These are phyloP conservation scores for Limonium bicolor DNA, from an alignment of 148 eudicot species.

Conservation along the genomic window DNA sequence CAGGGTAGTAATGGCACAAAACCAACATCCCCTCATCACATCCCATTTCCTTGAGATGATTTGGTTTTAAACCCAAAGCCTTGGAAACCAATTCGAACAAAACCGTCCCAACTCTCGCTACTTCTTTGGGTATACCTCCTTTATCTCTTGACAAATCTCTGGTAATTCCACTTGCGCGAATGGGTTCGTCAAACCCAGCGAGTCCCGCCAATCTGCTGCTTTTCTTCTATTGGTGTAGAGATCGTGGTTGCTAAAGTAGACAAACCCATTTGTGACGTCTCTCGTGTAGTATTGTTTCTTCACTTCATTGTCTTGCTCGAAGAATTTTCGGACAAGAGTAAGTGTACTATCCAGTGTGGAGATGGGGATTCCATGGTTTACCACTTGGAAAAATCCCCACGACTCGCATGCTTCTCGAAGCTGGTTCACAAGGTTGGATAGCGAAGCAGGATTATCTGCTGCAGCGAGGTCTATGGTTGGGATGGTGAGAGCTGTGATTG, in stretches of 20 bases:
- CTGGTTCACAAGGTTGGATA: conserved; percentile 2
- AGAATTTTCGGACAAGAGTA: conserved; percentile 14
- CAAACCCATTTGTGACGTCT: conserved; percentile 11
- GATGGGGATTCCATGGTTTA: conserved; percentile 25
- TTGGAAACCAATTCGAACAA: conserved; percentile 17
- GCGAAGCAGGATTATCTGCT: conserved; percentile 3
- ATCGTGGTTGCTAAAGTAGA: conserved; percentile 24
- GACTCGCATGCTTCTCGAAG: conserved; percentile 12
- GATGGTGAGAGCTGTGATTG: not conserved
- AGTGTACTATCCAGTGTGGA: conserved; percentile 15
- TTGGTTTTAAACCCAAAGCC: conserved; percentile 14
- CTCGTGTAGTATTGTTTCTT: conserved; percentile 25
- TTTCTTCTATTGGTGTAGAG: conserved; percentile 18
- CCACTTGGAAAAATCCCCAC: conserved; percentile 35
- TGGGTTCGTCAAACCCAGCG: too few relatives aligned
- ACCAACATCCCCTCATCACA: conserved; percentile 8
- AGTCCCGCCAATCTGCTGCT: conserved; percentile 32
- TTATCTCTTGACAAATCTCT: conserved; percentile 15
- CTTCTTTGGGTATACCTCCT: conserved; percentile 12
- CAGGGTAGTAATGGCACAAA: conserved; percentile 22
- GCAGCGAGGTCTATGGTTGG: conserved; percentile 15
- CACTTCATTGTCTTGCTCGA: conserved; percentile 28
- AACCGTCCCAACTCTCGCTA: conserved; percentile 8
- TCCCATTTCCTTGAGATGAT: conserved; percentile 12
- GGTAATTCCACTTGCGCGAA: conserved; percentile 35